These are phyloP conservation scores for Gossypium davidsonii DNA, from an alignment of 441 rosid species.

Conservation along the genomic window DNA sequence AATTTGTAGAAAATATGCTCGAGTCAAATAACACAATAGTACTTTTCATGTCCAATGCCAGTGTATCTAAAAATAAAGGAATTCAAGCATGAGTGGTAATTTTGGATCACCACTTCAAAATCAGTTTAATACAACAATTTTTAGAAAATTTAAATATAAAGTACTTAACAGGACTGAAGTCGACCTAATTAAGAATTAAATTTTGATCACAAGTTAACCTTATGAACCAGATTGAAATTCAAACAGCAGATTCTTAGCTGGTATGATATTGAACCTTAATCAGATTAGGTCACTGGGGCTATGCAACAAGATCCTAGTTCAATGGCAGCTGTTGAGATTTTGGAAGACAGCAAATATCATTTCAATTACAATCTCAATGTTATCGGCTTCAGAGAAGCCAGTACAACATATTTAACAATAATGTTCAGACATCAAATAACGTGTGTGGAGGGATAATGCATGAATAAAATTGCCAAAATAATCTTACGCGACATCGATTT, in stretches of 20 bases:
- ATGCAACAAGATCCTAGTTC: background rate
- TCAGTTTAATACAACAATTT: background rate
- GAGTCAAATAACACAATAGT: background rate
- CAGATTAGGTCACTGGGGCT: background rate
- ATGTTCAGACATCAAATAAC: background rate
- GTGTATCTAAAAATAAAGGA: background rate
- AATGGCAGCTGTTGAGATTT: background rate
- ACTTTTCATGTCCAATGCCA: background rate
- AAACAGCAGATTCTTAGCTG: background rate
- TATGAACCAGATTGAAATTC: background rate
- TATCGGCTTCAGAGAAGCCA: background rate
- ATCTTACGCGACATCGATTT: constrained; percentile 88
- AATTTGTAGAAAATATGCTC: background rate
- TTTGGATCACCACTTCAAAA: background rate
- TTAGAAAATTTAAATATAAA: background rate
- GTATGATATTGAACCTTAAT: constrained; percentile 5
- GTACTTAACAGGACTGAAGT: background rate
- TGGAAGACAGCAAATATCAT: background rate
- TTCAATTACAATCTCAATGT: background rate
- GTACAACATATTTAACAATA: background rate
- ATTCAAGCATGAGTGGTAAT: background rate
- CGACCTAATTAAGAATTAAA: background rate
- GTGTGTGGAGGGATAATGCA: background rate
- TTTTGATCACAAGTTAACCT: background rate
- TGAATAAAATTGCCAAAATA: constrained; percentile 2